These are phyloP conservation scores for Torulaspora globosa DNA, from an alignment of 1,139 yeast species.

Conservation along the genomic window DNA sequence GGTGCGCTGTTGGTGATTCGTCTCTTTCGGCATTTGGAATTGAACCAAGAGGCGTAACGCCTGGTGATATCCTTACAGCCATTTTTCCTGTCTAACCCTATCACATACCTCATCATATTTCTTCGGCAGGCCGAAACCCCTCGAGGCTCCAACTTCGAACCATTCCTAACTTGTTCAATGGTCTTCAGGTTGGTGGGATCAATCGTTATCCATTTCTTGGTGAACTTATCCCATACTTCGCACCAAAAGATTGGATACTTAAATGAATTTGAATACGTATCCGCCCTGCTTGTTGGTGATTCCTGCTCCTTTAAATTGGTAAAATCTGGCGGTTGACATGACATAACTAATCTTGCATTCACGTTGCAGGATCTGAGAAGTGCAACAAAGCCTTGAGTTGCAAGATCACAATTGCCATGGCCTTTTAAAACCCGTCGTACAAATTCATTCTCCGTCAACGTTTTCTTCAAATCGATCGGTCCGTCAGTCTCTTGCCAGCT, in stretches of 20 bases:
- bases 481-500: constrained; percentile 54
- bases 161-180: constrained; percentile 64
- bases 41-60: constrained; percentile 65
- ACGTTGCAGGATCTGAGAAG: constrained; percentile 67
- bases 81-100: constrained; percentile 68
- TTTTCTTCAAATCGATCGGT: constrained; percentile 15
- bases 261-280: constrained; percentile 12
- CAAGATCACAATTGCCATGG: constrained; percentile 72
- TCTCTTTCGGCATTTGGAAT: constrained; percentile 70
- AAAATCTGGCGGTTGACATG: constrained; percentile 87
- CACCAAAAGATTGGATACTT: constrained; percentile 81
- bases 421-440: constrained; percentile 41
- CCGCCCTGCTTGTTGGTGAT: constrained; percentile 2
- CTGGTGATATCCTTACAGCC: constrained; percentile 79
- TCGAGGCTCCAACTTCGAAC: constrained; percentile 69
- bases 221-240: constrained; percentile 82
- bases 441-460: constrained; percentile 42
- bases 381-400: constrained; percentile 85
- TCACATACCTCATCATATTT: constrained; percentile 65
- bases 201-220: constrained; percentile 74
- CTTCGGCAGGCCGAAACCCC: constrained; percentile 52
- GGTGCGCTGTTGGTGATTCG: constrained; percentile 59
- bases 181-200: constrained; percentile 68
- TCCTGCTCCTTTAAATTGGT: constrained; percentile 40
- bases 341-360: constrained; percentile 69